Percentiles rank a stretch among this genome's conserved stretches.
These are phyloP conservation scores for Hymenoscyphus albidus DNA, from an alignment of 2,329 filamentous ascomycete genomes.

Conservation along the genomic window DNA sequence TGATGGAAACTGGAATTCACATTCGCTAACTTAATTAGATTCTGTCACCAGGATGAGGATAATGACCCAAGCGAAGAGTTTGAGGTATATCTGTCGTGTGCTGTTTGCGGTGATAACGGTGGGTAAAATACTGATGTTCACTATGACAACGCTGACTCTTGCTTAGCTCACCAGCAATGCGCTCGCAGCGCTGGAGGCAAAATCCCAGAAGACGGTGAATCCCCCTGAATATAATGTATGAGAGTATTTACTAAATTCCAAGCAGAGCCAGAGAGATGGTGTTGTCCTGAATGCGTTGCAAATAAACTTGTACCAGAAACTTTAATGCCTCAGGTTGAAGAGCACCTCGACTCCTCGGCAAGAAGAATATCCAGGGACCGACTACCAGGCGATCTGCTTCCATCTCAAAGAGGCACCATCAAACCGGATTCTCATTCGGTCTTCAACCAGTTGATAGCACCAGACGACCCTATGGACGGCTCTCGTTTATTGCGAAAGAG, in stretches of 20 bases:
- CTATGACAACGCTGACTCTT: conserved; percentile 38
- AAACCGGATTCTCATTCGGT: conserved; percentile 72
- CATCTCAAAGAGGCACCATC: conserved; percentile 59
- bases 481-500: conserved; percentile 77
- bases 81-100: conserved; percentile 73
- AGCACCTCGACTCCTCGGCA: conserved; percentile 34
- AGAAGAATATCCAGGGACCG: conserved; percentile 60
- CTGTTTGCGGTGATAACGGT: conserved; percentile 79
- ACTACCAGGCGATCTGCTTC: conserved; percentile 67
- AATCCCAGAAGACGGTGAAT: conserved; percentile 60
- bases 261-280: conserved; percentile 56
- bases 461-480: conserved; percentile 71
- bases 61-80: conserved; percentile 78
- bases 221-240: not conserved
- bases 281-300: conserved; percentile 50
- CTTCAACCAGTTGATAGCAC: conserved; percentile 68
- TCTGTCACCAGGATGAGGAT: conserved; percentile 79
- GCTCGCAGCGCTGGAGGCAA: conserved; percentile 68
- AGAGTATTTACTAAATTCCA: conserved; percentile 18
- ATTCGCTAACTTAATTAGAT: conserved; percentile 50
- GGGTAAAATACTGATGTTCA: conserved; percentile 40
- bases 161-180: conserved; percentile 84
- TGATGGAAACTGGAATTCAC: not conserved
- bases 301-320: conserved; percentile 45
- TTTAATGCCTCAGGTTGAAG: conserved; percentile 21